These are phyloP conservation scores for Harringtonia lauricola DNA, from an alignment of 2,329 filamentous ascomycete genomes.

Conservation along the genomic window DNA sequence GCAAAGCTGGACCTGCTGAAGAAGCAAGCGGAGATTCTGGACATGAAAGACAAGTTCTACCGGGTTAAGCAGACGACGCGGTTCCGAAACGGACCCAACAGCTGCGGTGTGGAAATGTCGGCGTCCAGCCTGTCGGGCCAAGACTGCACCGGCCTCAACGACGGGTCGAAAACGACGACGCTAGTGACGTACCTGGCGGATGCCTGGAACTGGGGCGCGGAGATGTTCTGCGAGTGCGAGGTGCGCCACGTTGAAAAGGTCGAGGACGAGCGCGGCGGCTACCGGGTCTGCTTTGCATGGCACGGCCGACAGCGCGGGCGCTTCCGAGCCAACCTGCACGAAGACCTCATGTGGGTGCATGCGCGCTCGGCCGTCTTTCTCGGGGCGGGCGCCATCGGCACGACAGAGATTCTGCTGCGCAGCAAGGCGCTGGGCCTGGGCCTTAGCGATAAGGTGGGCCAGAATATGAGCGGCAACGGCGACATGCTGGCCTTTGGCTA, in stretches of 20 bases:
- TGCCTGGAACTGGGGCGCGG: conserved; percentile 62
- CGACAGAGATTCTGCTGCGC: conserved; percentile 53
- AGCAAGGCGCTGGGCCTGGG: conserved; percentile 46
- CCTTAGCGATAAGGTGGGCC: conserved; percentile 46
- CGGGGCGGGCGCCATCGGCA: conserved; percentile 53
- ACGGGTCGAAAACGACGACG: conserved; percentile 56
- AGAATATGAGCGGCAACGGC: conserved; percentile 54
- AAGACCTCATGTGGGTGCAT: conserved; percentile 56
- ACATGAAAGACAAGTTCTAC: conserved; percentile 40
- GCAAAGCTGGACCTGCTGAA: conserved; percentile 47
- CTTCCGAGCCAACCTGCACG: conserved; percentile 42
- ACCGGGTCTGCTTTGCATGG: conserved; percentile 55
- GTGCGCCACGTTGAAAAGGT: conserved; percentile 50
- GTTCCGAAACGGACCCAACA: conserved; percentile 50
- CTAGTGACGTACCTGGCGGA: conserved; percentile 57
- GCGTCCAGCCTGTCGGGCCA: conserved; percentile 49
- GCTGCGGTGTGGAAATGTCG: conserved; percentile 52
- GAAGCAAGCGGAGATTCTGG: conserved; percentile 42
- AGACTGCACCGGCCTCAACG: conserved; percentile 54
- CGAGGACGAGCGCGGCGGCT: conserved; percentile 35
- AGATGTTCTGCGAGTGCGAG: conserved; percentile 60
- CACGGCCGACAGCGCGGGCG: conserved; percentile 45
- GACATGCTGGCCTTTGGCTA: conserved; percentile 57
- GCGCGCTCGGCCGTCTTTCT: conserved; percentile 55
- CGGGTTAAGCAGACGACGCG: conserved; percentile 51